Percentiles rank a stretch among this genome's conserved stretches.
Evolutionary conservation across 2,329 filamentous ascomycete genomes (phyloP).

Genomic region (Talaromyces islandicus): DNA sequence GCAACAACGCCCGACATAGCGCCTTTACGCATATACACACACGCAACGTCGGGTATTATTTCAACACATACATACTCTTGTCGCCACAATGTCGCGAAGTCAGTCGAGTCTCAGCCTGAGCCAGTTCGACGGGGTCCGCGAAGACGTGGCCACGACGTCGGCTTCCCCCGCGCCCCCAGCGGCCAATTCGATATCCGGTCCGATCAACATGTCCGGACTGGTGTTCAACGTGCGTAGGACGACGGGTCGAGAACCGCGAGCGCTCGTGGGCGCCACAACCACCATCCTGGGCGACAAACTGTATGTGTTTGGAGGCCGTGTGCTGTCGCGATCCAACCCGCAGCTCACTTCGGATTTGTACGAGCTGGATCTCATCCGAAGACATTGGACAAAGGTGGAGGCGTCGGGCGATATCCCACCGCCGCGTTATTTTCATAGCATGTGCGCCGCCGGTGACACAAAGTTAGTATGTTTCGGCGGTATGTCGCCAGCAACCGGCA

Average conservation of each 20-base stretch:
- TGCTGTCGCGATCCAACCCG: slow-evolving; percentile 76
- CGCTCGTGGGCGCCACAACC: slow-evolving; percentile 89
- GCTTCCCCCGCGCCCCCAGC: slow-evolving; percentile 16
- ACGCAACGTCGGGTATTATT: not conserved
- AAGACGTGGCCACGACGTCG: slow-evolving; percentile 17
- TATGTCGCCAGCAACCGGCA: slow-evolving; percentile 72
- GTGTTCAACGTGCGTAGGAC: slow-evolving; percentile 71
- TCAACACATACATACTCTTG: not conserved
- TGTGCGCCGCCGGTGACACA: slow-evolving; percentile 86
- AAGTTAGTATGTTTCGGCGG: slow-evolving; percentile 97
- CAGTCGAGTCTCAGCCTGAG: slow-evolving; percentile 35
- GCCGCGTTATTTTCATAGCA: slow-evolving; percentile 93
- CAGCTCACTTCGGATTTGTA: slow-evolving; percentile 86
- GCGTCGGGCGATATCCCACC: slow-evolving; percentile 79
- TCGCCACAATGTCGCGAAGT: slow-evolving; percentile 21
- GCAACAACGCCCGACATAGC: not conserved
- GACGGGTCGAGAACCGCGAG: slow-evolving; percentile 83
- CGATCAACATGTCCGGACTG: slow-evolving; percentile 59
- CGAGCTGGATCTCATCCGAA: slow-evolving; percentile 81
- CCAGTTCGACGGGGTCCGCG: slow-evolving; percentile 25
- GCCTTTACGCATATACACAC: not conserved
- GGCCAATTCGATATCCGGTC: slow-evolving; percentile 31
- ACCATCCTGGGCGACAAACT: slow-evolving; percentile 93
- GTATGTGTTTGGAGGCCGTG: slow-evolving; percentile 90
- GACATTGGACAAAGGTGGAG: slow-evolving; percentile 90